Conservation (phyloP, 1,284 basidiomycete genomes). For the Trichosporon coremiiforme region DNA sequence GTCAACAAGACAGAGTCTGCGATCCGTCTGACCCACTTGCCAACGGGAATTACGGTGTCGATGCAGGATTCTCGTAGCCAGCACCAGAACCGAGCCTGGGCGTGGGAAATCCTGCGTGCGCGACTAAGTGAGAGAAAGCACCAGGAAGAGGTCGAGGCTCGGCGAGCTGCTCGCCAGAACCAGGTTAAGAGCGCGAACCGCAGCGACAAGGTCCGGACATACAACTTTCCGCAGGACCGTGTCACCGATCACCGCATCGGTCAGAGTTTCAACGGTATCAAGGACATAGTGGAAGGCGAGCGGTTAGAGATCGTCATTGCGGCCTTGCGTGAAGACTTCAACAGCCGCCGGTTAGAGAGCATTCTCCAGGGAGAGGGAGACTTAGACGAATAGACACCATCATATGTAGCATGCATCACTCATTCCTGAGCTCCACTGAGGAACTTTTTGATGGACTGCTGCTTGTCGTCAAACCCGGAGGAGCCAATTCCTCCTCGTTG, state of each 20-base stretch:
- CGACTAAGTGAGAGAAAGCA: slow-evolving; percentile 79
- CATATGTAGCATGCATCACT: slow-evolving; percentile 19
- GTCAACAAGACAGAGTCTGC: slow-evolving; percentile 99
- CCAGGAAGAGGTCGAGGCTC: slow-evolving; percentile 67
- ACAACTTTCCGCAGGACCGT: slow-evolving; percentile 89
- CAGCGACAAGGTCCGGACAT: slow-evolving; percentile 90
- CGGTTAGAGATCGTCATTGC: slow-evolving; percentile 63
- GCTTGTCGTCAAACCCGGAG: slow-evolving; percentile 69
- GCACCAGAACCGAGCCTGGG: slow-evolving; percentile 85
- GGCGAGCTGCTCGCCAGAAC: slow-evolving; percentile 68
- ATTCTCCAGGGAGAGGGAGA: slow-evolving; percentile 61
- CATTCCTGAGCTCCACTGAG: slow-evolving; percentile 62
- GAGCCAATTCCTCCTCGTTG: slow-evolving; percentile 78
- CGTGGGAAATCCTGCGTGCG: slow-evolving; percentile 81
- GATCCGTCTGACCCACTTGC: slow-evolving; percentile 90
- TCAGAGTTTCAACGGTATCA: slow-evolving; percentile 71
- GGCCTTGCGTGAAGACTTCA: slow-evolving; percentile 67
- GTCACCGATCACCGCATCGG: slow-evolving; percentile 90
- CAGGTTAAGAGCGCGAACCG: slow-evolving; percentile 79
- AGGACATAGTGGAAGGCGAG: slow-evolving; percentile 75
- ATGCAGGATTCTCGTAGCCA: slow-evolving; percentile 99
- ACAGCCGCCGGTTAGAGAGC: slow-evolving; percentile 69
- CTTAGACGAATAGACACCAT: slow-evolving; percentile 43
- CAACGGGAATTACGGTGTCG: slow-evolving; percentile 90
- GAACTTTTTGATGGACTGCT: slow-evolving; percentile 73